phyloP scores from a whole-genome alignment of 108 stramenopile genomes.

The Skeletonema menzelii region DNA sequence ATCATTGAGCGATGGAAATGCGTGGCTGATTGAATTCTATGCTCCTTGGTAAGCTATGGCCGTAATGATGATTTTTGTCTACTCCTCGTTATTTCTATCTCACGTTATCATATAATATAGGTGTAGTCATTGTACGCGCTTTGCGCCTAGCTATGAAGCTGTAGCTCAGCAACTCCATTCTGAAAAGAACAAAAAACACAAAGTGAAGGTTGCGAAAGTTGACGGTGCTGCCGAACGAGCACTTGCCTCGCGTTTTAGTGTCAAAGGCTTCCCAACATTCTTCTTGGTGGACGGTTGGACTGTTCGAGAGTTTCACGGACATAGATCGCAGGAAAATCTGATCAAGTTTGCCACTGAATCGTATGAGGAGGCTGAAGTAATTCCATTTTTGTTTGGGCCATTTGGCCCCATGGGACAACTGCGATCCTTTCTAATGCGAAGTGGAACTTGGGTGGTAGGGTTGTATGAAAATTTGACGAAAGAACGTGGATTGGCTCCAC shows the following conservation, averaged over 20 bases:
- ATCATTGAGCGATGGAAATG: constrained; percentile 62
- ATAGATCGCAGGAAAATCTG: constrained; percentile 53
- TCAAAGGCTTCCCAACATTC: constrained; percentile 79
- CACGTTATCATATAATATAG: constrained; percentile 12
- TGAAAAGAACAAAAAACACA: constrained; percentile 26
- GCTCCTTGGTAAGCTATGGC: constrained; percentile 72
- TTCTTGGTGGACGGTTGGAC: constrained; percentile 73
- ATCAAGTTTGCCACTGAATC: constrained; percentile 63
- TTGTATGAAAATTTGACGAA: constrained; percentile 49
- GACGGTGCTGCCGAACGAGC: constrained; percentile 72
- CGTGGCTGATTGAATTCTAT: constrained; percentile 86
- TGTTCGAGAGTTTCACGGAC: constrained; percentile 68
- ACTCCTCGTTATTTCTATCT: constrained; percentile 2
- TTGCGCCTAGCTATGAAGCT: constrained; percentile 59
- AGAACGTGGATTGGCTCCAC: constrained; percentile 35
- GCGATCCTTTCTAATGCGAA: constrained; percentile 56
- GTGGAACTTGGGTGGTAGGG: constrained; percentile 46
- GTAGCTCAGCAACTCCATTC: constrained; percentile 62
- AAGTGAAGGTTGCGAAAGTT: constrained; percentile 81
- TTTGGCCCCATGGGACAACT: constrained; percentile 80
- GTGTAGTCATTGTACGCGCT: constrained; percentile 71
- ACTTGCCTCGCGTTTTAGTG: constrained; percentile 62
- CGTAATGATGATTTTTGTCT: not conserved
- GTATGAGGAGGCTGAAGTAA: constrained; percentile 32
- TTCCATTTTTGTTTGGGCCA: constrained; percentile 49